Percentiles rank a stretch among this genome's conserved stretches.
Conservation (phyloP, 1,139 yeast species). For the Suhomyces chickasaworum region DNA sequence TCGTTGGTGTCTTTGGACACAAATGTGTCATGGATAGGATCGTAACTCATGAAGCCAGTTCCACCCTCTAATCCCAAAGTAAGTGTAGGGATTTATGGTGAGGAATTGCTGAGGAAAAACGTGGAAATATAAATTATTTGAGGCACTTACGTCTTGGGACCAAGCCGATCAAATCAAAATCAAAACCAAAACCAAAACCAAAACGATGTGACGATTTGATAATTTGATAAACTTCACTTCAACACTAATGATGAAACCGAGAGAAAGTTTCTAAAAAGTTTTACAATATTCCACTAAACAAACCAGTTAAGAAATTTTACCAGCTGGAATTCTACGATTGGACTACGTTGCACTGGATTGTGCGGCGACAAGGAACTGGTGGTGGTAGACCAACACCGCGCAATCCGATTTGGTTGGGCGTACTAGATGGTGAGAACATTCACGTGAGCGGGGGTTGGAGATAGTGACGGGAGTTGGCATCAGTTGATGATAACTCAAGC, state of each 20-base stretch:
- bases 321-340: background rate
- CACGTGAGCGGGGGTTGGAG: slow-evolving; percentile 3
- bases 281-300: background rate
- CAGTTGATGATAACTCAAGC: background rate
- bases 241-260: background rate
- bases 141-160: slow-evolving; percentile 10
- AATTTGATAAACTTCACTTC: background rate
- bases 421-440: background rate
- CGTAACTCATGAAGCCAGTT: slow-evolving; percentile 20
- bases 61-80: background rate
- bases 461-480: background rate
- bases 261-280: too few relatives aligned
- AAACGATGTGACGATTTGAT: slow-evolving; percentile 6
- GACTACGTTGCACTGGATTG: background rate
- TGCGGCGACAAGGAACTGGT: slow-evolving; percentile 1
- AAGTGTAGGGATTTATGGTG: background rate
- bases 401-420: slow-evolving; percentile 9
- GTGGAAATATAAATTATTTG: slow-evolving; percentile 7
- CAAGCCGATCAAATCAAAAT: slow-evolving; percentile 8
- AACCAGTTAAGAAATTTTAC: background rate
- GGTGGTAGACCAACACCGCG: slow-evolving; percentile 4
- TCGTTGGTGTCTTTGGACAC: slow-evolving; percentile 14
- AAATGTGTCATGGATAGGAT: slow-evolving; percentile 25
- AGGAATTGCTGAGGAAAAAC: slow-evolving; percentile 10
- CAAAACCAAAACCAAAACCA: too few relatives aligned